Evolutionary conservation across 1,284 basidiomycete genomes (phyloP).

Genomic region (Neotropicomus parvogracilis): DNA sequence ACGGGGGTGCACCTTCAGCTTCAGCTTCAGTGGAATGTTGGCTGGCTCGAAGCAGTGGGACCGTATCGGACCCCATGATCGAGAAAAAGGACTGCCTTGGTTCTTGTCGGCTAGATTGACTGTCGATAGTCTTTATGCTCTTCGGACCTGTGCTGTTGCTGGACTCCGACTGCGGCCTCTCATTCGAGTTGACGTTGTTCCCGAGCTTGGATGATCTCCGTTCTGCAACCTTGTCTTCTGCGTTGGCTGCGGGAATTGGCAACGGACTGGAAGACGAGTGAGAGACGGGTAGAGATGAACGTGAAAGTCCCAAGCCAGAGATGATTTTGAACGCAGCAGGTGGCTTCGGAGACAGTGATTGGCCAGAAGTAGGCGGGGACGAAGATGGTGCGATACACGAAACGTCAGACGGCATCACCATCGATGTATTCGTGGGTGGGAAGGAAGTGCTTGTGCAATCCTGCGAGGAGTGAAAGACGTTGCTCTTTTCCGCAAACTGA

Average conservation of each 20-base stretch:
- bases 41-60: constrained; percentile 10
- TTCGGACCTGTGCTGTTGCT: constrained; percentile 48
- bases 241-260: constrained; percentile 18
- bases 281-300: constrained; percentile 37
- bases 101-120: constrained; percentile 35
- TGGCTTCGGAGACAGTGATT: constrained; percentile 37
- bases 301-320: constrained; percentile 58
- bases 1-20: constrained; percentile 12
- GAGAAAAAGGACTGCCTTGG: constrained; percentile 32
- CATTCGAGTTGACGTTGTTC: constrained; percentile 33
- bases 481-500: constrained; percentile 66
- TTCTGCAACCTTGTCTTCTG: constrained; percentile 31
- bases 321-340: constrained; percentile 64
- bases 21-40: constrained; percentile 13
- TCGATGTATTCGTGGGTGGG: constrained; percentile 31
- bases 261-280: constrained; percentile 28
- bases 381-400: constrained; percentile 45
- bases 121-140: constrained; percentile 43
- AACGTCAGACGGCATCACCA: constrained; percentile 53
- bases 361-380: constrained; percentile 30
- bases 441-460: constrained; percentile 41
- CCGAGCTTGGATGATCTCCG: constrained; percentile 33
- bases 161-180: constrained; percentile 48
- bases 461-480: constrained; percentile 48
- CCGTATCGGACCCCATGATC: constrained; percentile 25